Conservation (phyloP, 257 asterid genomes). For the Ballota nigra region DNA sequence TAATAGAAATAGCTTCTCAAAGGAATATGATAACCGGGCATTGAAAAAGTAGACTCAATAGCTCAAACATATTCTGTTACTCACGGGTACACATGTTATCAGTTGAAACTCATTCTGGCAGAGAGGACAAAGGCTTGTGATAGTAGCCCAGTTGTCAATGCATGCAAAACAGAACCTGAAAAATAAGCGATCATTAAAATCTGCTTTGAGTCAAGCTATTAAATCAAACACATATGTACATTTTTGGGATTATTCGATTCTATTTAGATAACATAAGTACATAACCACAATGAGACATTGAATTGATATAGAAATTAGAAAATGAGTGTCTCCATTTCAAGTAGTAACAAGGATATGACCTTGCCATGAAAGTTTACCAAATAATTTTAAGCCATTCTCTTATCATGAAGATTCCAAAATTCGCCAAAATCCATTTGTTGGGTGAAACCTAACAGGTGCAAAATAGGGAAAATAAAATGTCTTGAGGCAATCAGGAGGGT, state of each 20-base stretch:
- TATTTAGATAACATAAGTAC: constrained; percentile 10
- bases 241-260: not conserved
- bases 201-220: constrained; percentile 11
- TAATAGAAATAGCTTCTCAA: not conserved
- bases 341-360: constrained; percentile 10
- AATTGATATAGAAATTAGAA: not conserved
- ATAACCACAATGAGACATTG: constrained; percentile 8
- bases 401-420: not conserved
- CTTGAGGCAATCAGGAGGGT: not conserved
- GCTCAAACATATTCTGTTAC: constrained; percentile 37
- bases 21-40: constrained; percentile 16
- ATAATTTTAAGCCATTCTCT: not conserved
- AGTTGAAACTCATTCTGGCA: constrained; percentile 96
- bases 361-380: not conserved
- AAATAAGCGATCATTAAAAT: constrained; percentile 30
- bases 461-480: not conserved
- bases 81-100: constrained; percentile 99
- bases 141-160: constrained; percentile 99
- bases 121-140: constrained; percentile 95
- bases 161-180: constrained; percentile 99
- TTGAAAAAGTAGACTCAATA: constrained; percentile 2
- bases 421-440: not conserved
- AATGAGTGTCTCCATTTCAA: not conserved
- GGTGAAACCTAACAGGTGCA: not conserved
- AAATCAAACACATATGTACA: not conserved